A percentile compares a stretch with the other conserved stretches of the same genome.
Conservation (phyloP, 306 rosid species). For the Carpinus fangiana region DNA sequence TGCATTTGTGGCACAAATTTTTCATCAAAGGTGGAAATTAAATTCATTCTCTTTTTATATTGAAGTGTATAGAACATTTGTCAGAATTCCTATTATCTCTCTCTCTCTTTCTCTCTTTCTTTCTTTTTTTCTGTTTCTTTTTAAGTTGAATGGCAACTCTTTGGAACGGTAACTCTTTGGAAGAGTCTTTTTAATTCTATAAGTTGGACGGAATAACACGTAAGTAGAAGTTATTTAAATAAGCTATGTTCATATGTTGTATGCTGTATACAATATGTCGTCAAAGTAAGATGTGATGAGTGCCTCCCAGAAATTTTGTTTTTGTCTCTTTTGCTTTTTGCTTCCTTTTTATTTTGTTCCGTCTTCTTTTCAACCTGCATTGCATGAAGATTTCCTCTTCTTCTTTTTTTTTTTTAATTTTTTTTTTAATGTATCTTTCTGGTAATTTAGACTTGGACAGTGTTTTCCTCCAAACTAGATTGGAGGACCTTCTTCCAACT, state of each 20-base stretch:
- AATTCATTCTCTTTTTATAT: background rate
- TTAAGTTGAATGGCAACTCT: background rate
- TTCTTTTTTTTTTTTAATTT: too few species aligned
- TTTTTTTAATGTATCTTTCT: background rate
- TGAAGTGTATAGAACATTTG: background rate
- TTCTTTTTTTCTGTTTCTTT: background rate
- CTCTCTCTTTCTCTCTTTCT: background rate
- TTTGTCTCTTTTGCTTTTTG: background rate
- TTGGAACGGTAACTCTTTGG: background rate
- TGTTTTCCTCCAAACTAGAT: too few species aligned
- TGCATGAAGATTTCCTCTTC: background rate
- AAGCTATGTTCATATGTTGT: background rate
- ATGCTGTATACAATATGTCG: background rate
- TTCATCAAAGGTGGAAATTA: constrained; percentile 72
- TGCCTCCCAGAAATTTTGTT: background rate
- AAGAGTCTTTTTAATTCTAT: background rate
- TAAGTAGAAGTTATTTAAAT: background rate
- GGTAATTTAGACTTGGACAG: background rate
- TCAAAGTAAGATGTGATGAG: background rate
- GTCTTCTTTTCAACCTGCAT: background rate
- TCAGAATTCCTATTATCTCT: background rate
- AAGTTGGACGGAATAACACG: background rate
- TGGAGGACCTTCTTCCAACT: too few species aligned
- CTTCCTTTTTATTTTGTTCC: background rate
- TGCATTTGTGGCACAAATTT: constrained; percentile 93